Evolutionary conservation across 2,329 filamentous ascomycete species (phyloP), one percentile per base, ranked within the genome.

Genomic region (Aspergillus candidus): DNA sequence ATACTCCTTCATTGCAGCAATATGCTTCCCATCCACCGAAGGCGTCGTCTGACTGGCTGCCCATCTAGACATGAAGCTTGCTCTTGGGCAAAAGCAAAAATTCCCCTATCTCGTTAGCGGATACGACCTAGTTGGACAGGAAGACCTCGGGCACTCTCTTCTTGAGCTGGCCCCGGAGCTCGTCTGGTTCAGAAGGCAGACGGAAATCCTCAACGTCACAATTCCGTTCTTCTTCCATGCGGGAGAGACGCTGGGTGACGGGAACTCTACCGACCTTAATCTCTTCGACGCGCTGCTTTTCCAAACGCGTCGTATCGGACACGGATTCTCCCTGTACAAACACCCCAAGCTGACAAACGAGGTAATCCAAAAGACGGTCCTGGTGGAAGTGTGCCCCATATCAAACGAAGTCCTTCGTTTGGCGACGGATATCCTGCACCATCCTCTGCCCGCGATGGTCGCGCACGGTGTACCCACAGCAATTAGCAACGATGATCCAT

Each of bases 181-280:
- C 0, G 88, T 95, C 67, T 94, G 87, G 87, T 95, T 96, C 75
- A 82, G 82, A 50, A 88, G 90, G 65, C 79, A 84, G 57, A 94
- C 88, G 62, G 78, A 79, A 1, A 73, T 84, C 58, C 81, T 86
- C 55, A 79, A 79, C 4, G 78, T 95, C 35, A 79, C 87, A 35
- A 80, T 96, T 8, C 90, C 90, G 1, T 94, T 95, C 71, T 94
- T 93, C 74, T 91, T 96, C 72, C 89, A 95, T 63, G 88, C 90
- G 0, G 90, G 89, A 53, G 90, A 95, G 67, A 88, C 83, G n/a
- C 79, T 94, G 0, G 88, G 88, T 15, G 81, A 86, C 49, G 88
- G 88, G 30, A 82, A 81, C 55, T 76, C 75, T 12, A 84, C 84
- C 0, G 89, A 95, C 59, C 71, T 78, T 49, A 95, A 96, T 65